Conservation (phyloP, 192 early-diverging fungal genomes). For the Cetraspora pellucida region DNA sequence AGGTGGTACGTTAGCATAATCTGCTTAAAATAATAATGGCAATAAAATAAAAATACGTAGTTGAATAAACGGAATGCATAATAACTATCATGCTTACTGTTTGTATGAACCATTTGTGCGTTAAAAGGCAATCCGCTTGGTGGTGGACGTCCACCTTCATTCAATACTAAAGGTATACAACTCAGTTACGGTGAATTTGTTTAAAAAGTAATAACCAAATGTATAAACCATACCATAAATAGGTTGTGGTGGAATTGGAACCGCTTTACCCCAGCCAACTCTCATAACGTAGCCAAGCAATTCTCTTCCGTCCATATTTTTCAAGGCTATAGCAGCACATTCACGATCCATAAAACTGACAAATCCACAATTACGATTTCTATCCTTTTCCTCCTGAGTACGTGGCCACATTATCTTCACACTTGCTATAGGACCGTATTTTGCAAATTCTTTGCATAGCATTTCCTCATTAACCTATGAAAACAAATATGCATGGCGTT, state of each 20-base stretch:
- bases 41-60: neutral
- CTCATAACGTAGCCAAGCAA: slow-evolving; percentile 61
- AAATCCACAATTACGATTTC: slow-evolving; percentile 82
- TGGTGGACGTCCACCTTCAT: slow-evolving; percentile 33
- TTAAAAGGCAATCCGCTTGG: slow-evolving; percentile 62
- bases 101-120: slow-evolving; percentile 52
- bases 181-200: neutral
- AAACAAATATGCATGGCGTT: neutral
- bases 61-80: neutral
- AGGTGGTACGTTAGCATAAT: slow-evolving; percentile 8
- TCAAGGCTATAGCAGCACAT: slow-evolving; percentile 70
- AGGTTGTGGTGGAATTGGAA: slow-evolving; percentile 71
- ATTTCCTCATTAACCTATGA: slow-evolving; percentile 63
- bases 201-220: neutral
- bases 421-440: slow-evolving; percentile 82
- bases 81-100: neutral
- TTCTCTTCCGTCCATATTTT: slow-evolving; percentile 72
- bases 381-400: slow-evolving; percentile 76
- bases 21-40: neutral
- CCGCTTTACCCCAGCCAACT: slow-evolving; percentile 85
- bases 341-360: slow-evolving; percentile 85
- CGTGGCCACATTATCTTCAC: slow-evolving; percentile 98
- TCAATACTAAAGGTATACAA: slow-evolving; percentile 37
- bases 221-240: slow-evolving; percentile 61
- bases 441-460: slow-evolving; percentile 76